Percentiles rank a stretch among this genome's conserved stretches.
Evolutionary conservation across 306 rosid species (phyloP).

Genomic region (Vigna nakashimae): DNA sequence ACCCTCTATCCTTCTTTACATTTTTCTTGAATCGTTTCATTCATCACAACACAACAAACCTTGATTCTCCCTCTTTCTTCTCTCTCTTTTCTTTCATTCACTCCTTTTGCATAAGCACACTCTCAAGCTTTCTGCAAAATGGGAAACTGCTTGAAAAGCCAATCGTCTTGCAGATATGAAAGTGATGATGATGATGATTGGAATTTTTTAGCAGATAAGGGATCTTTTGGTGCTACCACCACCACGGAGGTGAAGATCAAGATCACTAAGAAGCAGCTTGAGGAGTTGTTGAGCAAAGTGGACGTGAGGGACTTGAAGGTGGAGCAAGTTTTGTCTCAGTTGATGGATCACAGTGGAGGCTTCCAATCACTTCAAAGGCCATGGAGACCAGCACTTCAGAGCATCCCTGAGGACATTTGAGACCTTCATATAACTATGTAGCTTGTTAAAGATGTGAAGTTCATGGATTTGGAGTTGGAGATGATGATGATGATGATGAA

Average conservation of each 20-base stretch:
- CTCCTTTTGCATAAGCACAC: not conserved
- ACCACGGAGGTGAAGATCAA: slow-evolving; percentile 71
- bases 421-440: not conserved
- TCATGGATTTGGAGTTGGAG: no score
- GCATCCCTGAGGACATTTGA: slow-evolving; percentile 70
- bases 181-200: slow-evolving; percentile 54
- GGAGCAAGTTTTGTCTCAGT: slow-evolving; percentile 66
- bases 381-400: slow-evolving; percentile 86
- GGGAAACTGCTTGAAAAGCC: slow-evolving; percentile 84
- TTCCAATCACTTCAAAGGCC: slow-evolving; percentile 57
- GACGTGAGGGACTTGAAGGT: slow-evolving; percentile 64
- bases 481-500: not conserved
- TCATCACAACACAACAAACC: not conserved
- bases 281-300: slow-evolving; percentile 61
- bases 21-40: not conserved
- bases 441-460: not conserved
- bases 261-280: slow-evolving; percentile 83
- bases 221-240: not conserved
- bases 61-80: not conserved
- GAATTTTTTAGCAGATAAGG: slow-evolving; percentile 36
- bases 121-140: slow-evolving; percentile 37
- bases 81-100: not conserved
- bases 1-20: not conserved
- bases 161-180: slow-evolving; percentile 49
- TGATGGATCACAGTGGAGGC: slow-evolving; percentile 51